phyloP scores from a whole-genome alignment of 352 stramenopile species.

The Phytophthora idaei region DNA sequence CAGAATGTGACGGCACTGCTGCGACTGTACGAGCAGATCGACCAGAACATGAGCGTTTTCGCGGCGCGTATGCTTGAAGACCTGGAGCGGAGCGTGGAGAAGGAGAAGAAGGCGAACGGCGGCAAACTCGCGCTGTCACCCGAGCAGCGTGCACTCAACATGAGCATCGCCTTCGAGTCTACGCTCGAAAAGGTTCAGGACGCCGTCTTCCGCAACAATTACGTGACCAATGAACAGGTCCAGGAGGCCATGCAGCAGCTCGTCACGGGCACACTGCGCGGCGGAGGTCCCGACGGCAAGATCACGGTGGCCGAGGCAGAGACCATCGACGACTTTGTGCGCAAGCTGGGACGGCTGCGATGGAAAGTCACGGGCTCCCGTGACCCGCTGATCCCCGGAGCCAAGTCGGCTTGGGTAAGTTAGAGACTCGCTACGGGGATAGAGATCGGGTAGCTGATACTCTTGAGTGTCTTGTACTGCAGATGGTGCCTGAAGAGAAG shows the following conservation, averaged over 20 bases:
- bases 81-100: slow-evolving; percentile 59
- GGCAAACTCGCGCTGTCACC: slow-evolving; percentile 56
- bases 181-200: slow-evolving; percentile 84
- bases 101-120: slow-evolving; percentile 49
- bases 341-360: slow-evolving; percentile 68
- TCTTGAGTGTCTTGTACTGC: slow-evolving; percentile 5
- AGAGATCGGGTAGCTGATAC: slow-evolving; percentile 2
- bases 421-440: neutral
- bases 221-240: slow-evolving; percentile 82
- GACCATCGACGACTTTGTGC: slow-evolving; percentile 73
- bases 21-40: slow-evolving; percentile 82
- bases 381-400: slow-evolving; percentile 64
- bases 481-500: slow-evolving; percentile 66
- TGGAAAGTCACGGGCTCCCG: slow-evolving; percentile 85
- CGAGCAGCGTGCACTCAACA: slow-evolving; percentile 77
- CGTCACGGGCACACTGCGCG: slow-evolving; percentile 57
- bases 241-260: slow-evolving; percentile 72
- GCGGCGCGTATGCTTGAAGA: slow-evolving; percentile 72
- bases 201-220: slow-evolving; percentile 85
- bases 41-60: slow-evolving; percentile 85
- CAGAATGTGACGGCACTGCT: slow-evolving; percentile 74
- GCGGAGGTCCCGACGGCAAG: slow-evolving; percentile 51
- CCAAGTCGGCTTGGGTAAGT: slow-evolving; percentile 49
- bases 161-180: slow-evolving; percentile 84
- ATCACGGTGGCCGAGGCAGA: slow-evolving; percentile 71